Evolutionary conservation across 345 rosid species (phyloP).

Genomic region (Lumnitzera littorea): DNA sequence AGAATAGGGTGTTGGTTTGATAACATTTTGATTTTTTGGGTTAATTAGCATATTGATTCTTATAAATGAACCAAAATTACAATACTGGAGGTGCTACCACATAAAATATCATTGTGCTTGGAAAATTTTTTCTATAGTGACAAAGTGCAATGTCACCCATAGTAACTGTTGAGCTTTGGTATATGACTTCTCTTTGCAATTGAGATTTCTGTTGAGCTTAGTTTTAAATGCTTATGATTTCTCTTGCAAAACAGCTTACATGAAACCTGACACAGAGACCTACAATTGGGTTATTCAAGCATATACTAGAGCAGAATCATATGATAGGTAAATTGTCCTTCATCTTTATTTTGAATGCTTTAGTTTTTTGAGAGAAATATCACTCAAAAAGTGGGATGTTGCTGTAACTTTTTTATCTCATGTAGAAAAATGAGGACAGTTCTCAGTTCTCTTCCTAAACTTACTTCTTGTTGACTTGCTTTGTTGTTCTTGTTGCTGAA

Average conservation of each 20-base stretch:
- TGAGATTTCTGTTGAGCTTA: background rate
- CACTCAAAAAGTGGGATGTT: too few species aligned
- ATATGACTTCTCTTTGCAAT: background rate
- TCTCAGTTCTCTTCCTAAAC: too few species aligned
- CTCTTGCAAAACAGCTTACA: constrained; percentile 45
- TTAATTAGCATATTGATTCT: background rate
- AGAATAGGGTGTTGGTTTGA: too few species aligned
- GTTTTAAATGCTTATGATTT: constrained; percentile 6
- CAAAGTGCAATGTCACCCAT: too few species aligned
- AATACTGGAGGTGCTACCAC: background rate
- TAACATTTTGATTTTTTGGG: background rate
- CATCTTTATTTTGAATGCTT: too few species aligned
- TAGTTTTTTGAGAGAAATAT: too few species aligned
- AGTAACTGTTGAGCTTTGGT: background rate
- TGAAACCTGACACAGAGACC: constrained; percentile 93
- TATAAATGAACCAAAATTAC: background rate
- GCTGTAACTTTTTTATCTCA: too few species aligned
- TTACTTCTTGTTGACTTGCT: too few species aligned
- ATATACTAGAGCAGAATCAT: constrained; percentile 91
- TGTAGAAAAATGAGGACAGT: too few species aligned
- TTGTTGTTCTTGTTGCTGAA: too few species aligned
- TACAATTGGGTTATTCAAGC: constrained; percentile 99
- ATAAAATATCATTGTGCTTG: background rate
- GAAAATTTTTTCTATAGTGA: background rate
- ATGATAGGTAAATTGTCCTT: constrained; percentile 54